phyloP scores from a whole-genome alignment of 108 stramenopile genomes.

The Fistulifera solaris region DNA sequence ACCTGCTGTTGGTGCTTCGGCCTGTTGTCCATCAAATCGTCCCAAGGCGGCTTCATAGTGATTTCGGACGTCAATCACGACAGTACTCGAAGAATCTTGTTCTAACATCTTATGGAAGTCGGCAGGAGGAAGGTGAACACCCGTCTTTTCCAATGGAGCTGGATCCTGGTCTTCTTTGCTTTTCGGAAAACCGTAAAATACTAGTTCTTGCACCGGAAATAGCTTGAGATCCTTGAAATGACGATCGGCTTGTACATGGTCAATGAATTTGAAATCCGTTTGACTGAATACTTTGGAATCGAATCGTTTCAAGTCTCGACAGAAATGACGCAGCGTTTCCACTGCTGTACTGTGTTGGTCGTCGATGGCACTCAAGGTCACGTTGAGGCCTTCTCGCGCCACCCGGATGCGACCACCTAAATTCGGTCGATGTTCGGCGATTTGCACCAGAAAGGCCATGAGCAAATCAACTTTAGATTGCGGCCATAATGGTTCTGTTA shows the following conservation, averaged over 20 bases:
- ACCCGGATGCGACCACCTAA: conserved; percentile 79
- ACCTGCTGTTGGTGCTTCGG: conserved; percentile 19
- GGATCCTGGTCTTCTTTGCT: conserved; percentile 9
- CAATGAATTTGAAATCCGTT: conserved; percentile 82
- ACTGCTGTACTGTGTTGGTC: conserved; percentile 24
- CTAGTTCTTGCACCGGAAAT: conserved; percentile 84
- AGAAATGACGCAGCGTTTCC: conserved; percentile 54
- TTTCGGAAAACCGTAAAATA: conserved; percentile 77
- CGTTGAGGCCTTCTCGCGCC: conserved; percentile 72
- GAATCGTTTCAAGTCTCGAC: conserved; percentile 52
- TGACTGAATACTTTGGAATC: conserved; percentile 40
- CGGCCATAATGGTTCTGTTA: conserved; percentile 37
- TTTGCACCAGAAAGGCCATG: conserved; percentile 37
- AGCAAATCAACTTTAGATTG: conserved; percentile 33
- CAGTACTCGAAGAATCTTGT: conserved; percentile 47
- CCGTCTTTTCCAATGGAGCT: conserved; percentile 44
- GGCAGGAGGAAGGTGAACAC: conserved; percentile 70
- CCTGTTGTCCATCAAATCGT: conserved; percentile 48
- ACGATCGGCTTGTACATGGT: conserved; percentile 59
- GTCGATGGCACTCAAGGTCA: conserved; percentile 55
- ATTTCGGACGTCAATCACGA: conserved; percentile 87
- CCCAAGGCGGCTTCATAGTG: conserved; percentile 84
- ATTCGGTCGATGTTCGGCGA: conserved; percentile 37
- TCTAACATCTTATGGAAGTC: conserved; percentile 75
- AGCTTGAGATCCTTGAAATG: conserved; percentile 85